phyloP scores from a whole-genome alignment of 73 alveolate genomes.

The Halteria grandinella region DNA sequence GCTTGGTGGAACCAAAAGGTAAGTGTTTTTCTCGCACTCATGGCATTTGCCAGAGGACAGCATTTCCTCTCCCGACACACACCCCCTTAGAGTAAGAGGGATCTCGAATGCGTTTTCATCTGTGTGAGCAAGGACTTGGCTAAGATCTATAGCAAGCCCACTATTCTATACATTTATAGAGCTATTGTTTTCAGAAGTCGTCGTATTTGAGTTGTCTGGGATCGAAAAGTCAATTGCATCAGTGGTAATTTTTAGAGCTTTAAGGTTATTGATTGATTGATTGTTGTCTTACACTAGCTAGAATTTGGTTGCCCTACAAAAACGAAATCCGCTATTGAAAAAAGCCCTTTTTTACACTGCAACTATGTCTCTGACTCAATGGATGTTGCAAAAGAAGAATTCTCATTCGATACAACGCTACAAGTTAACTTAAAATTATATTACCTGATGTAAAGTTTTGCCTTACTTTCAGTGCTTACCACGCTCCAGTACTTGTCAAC shows the following conservation, averaged over 20 bases:
- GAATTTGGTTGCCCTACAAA: not conserved
- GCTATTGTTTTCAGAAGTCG: not conserved
- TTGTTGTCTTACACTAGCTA: not conserved
- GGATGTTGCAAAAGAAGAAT: not conserved
- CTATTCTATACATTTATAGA: too few species aligned
- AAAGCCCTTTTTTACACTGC: not conserved
- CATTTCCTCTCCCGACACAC: conserved; percentile 7
- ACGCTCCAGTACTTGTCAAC: conserved; percentile 37
- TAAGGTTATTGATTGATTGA: not conserved
- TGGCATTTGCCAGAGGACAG: conserved; percentile 3
- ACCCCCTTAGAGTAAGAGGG: not conserved
- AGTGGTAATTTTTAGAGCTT: not conserved
- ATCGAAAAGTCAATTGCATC: conserved; percentile 1
- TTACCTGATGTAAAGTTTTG: not conserved
- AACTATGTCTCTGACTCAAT: not conserved
- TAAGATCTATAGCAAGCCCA: too few species aligned
- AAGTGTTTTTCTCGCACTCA: not conserved
- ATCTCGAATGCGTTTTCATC: too few species aligned
- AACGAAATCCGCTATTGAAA: not conserved
- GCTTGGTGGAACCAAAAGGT: not conserved
- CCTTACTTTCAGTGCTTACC: not conserved
- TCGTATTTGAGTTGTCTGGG: conserved; percentile 8
- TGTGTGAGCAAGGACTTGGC: too few species aligned
- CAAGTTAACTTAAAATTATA: too few species aligned
- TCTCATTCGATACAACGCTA: not conserved